phyloP scores from a whole-genome alignment of 2,329 filamentous ascomycete genomes.

The Thermothelomyces thermophilus region DNA sequence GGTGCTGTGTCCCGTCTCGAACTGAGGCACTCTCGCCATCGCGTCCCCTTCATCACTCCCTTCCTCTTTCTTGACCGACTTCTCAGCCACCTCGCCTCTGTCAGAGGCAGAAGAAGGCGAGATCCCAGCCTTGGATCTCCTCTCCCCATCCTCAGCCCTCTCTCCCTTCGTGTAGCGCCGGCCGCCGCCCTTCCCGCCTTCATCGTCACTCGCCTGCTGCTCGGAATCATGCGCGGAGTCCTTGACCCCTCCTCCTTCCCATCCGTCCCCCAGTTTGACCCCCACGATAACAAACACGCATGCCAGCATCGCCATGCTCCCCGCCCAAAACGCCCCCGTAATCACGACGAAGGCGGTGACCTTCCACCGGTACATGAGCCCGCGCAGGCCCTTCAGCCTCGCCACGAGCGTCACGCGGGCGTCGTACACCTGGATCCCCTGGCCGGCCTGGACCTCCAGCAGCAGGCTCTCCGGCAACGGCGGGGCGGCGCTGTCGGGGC shows the following conservation, averaged over 20 bases:
- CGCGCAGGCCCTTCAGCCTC: conserved; percentile 67
- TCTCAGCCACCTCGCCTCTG: background rate
- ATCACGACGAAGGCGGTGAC: conserved; percentile 62
- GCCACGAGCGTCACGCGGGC: conserved; percentile 65
- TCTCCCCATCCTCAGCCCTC: background rate
- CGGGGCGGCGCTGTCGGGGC: conserved; percentile 14
- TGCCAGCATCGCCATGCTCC: conserved; percentile 62
- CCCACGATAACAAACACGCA: conserved; percentile 56
- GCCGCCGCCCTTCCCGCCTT: background rate
- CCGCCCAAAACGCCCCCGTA: conserved; percentile 67
- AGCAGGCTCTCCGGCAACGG: conserved; percentile 41
- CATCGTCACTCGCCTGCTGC: background rate
- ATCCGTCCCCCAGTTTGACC: conserved; percentile 28
- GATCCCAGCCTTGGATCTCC: background rate
- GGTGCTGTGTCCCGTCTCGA: conserved; percentile 34
- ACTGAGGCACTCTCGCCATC: conserved; percentile 9
- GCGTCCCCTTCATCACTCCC: conserved; percentile 21
- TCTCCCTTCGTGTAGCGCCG: background rate
- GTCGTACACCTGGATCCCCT: conserved; percentile 69
- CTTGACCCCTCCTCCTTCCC: conserved; percentile 4
- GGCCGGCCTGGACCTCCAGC: conserved; percentile 62
- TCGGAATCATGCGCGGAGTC: conserved; percentile 29
- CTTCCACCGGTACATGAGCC: conserved; percentile 82
- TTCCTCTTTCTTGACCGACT: conserved; percentile 33
- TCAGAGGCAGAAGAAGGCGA: background rate